phyloP scores from a whole-genome alignment of 345 rosid species.

The Dimocarpus longan region DNA sequence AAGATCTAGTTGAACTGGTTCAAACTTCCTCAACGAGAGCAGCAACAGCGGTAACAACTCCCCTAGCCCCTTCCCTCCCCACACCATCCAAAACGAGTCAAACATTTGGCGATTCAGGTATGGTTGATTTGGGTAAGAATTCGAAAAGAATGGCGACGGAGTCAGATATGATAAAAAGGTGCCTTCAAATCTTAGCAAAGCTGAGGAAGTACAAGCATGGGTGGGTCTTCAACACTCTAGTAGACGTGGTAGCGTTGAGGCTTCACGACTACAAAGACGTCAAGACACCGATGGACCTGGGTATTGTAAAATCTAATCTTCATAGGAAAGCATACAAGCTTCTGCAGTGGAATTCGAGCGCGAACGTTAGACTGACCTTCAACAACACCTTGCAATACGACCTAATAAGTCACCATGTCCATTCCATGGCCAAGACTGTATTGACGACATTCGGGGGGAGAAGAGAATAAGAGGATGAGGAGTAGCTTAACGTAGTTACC shows the following conservation, averaged over 20 bases:
- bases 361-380: slow-evolving; percentile 55
- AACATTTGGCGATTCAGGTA: slow-evolving; percentile 5
- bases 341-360: slow-evolving; percentile 43
- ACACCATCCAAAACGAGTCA: slow-evolving; percentile 16
- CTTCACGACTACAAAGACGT: slow-evolving; percentile 48
- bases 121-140: neutral
- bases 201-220: slow-evolving; percentile 49
- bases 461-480: slow-evolving; percentile 44
- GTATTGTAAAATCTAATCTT: slow-evolving; percentile 43
- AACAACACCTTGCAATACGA: slow-evolving; percentile 53
- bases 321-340: slow-evolving; percentile 24
- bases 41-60: too few relatives aligned
- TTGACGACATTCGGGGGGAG: slow-evolving; percentile 31
- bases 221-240: slow-evolving; percentile 50
- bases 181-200: slow-evolving; percentile 41
- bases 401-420: slow-evolving; percentile 44
- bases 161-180: slow-evolving; percentile 30
- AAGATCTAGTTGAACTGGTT: too few relatives aligned
- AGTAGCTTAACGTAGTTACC: slow-evolving; percentile 24
- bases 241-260: slow-evolving; percentile 37
- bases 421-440: slow-evolving; percentile 44
- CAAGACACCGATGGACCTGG: slow-evolving; percentile 61
- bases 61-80: too few relatives aligned
- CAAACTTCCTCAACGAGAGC: too few relatives aligned
- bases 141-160: slow-evolving; percentile 18